A percentile compares a stretch with the other conserved stretches of the same genome.
Evolutionary conservation across 1,284 basidiomycete species (phyloP).

Genomic region (Trichosporon sp.): DNA sequence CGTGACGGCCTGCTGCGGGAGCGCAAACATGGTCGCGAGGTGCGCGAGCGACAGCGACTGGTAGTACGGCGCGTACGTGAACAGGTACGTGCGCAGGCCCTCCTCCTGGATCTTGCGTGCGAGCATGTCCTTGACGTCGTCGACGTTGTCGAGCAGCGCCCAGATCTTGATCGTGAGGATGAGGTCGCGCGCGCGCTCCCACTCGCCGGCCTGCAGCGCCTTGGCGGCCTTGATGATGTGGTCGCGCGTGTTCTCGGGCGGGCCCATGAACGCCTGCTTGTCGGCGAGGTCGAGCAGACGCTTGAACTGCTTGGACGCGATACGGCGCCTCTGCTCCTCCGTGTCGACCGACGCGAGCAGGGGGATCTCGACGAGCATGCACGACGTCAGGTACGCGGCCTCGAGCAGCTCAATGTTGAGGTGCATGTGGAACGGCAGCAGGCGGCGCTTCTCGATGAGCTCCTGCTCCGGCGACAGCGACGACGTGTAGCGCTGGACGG

Average conservation of each 20-base stretch:
- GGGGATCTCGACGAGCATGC: conserved; percentile 98
- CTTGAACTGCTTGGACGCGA: conserved; percentile 92
- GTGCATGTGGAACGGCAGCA: conserved; percentile 99
- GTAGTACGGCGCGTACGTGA: conserved; percentile 97
- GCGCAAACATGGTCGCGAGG: conserved; percentile 80
- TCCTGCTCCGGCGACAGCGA: conserved; percentile 87
- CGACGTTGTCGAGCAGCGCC: conserved; percentile 86
- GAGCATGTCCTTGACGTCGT: conserved; percentile 89
- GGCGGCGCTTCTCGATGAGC: conserved; percentile 88
- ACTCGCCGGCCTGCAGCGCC: conserved; percentile 92
- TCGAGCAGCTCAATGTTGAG: conserved; percentile 98
- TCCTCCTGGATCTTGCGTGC: conserved; percentile 94
- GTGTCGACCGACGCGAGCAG: conserved; percentile 88
- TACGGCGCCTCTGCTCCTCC: conserved; percentile 85
- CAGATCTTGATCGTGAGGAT: conserved; percentile 97
- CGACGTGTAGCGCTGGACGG: conserved; percentile 83
- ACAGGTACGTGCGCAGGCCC: conserved; percentile 91
- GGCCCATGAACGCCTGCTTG: conserved; percentile 95
- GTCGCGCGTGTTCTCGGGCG: conserved; percentile 96
- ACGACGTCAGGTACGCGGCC: conserved; percentile 94
- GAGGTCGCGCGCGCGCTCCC: conserved; percentile 90
- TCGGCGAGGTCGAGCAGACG: conserved; percentile 95
- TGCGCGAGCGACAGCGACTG: conserved; percentile 81
- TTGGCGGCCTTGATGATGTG: conserved; percentile 99
- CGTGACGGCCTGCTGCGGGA: conserved; percentile 73